A percentile compares a stretch with the other conserved stretches of the same genome.
These are phyloP conservation scores for Ophidiomyces ophidiicola DNA, from an alignment of 2,329 filamentous ascomycete species.

Conservation along the genomic window DNA sequence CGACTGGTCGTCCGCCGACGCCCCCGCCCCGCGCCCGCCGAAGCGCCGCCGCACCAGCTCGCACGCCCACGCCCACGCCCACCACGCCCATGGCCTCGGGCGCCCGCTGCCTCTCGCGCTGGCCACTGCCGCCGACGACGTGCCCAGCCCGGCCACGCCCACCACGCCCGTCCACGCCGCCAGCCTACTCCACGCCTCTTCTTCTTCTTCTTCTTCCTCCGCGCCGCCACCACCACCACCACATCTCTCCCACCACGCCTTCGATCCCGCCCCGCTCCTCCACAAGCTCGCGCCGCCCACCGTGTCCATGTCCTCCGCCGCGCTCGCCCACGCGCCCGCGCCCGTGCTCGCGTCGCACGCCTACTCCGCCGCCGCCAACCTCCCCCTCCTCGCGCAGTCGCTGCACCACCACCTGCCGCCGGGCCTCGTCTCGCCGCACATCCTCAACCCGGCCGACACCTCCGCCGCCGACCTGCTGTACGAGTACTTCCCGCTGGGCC, in stretches of 20 bases:
- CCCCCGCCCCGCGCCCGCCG: constrained; percentile 38
- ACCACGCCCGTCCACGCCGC: constrained; percentile 13
- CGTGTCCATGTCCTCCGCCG: no score
- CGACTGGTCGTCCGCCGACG: constrained; percentile 37
- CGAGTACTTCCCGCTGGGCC: constrained; percentile 82
- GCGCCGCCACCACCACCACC: not conserved
- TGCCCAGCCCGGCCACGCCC: constrained; percentile 31
- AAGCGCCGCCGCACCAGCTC: constrained; percentile 27
- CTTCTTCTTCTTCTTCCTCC: constrained; percentile 13
- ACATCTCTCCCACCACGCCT: not conserved
- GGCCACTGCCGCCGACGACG: no score
- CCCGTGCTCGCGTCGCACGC: constrained; percentile 17
- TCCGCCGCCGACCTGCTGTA: constrained; percentile 76
- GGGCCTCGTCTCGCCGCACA: constrained; percentile 44
- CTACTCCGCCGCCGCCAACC: constrained; percentile 19
- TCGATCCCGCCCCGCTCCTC: not conserved
- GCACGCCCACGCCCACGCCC: constrained; percentile 40
- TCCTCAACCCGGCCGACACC: constrained; percentile 41
- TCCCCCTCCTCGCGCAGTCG: constrained; percentile 25
- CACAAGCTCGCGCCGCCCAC: constrained; percentile 1
- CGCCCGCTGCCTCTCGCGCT: constrained; percentile 44
- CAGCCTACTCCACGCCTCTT: constrained; percentile 16
- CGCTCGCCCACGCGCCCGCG: not conserved
- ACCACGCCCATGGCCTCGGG: no score
- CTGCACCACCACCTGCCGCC: constrained; percentile 14